Evolutionary conservation across 345 rosid genomes (phyloP), one percentile per base, ranked within the genome.

Genomic region (Ricinus communis): DNA sequence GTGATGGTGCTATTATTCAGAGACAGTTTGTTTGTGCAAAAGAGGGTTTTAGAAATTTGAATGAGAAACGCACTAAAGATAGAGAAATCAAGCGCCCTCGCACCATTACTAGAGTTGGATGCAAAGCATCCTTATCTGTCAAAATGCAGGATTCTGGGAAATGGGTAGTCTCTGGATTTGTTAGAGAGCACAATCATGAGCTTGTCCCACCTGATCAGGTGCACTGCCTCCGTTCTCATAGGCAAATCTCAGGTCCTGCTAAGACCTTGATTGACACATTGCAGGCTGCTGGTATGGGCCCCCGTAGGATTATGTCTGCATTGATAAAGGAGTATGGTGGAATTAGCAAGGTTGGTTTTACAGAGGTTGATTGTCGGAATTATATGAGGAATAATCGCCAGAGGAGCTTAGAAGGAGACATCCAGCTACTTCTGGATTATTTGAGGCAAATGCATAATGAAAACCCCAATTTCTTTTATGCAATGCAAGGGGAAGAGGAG

Each of bases 251-350:
- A 36, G 88, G 88, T 9, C 84, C 90, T 33, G 90, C 90, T 27
- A 84, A 84, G 80, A 79, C 88, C 68, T 77, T 84, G 81, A 86
- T 86, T 6, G 90, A 86, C 69, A 86, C 88, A 0, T 70, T 86
- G 79, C 90, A 86, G 79, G 86, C 88, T 27, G 90, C 90, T 8
- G 90, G 88, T 22, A 82, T 84, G 86, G 90, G 90, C 4, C 88
- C 90, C 53, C 85, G 90, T 27, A 79, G 86, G 76, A 84, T 84
- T 30, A 86, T 86, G 90, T 86, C 88, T 10, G 87, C 85, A 1
- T 71, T 84, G 51, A 83, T 86, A 61, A 86, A 86, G 72, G 89
- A 86, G 71, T 83, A 82, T 54, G 87, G 87, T 72, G 89, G 89
- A 45, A 86, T 86, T 30, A 86, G 84, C 68, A 86, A 80, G 62